Evolutionary conservation across 1,284 basidiomycete genomes (phyloP).

Genomic region (Serendipita sp.): DNA sequence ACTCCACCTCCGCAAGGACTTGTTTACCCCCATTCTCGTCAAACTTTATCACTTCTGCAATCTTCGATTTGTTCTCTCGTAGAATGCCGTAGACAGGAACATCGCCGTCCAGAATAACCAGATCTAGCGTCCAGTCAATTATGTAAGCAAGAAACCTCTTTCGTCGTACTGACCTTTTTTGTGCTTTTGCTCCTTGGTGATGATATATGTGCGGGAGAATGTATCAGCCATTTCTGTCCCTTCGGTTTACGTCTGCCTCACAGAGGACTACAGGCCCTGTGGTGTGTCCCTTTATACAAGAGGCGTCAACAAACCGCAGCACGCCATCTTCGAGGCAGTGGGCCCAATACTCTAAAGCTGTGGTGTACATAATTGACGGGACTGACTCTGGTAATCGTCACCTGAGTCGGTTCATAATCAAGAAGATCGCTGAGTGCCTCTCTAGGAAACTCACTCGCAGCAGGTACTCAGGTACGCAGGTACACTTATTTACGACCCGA

Average conservation of each 20-base stretch:
- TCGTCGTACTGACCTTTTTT: background rate
- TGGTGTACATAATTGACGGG: too few species aligned
- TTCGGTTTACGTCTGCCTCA: slow-evolving; percentile 40
- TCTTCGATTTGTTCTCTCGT: background rate
- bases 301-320: too few species aligned
- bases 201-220: background rate
- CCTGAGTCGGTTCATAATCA: too few species aligned
- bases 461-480: too few species aligned
- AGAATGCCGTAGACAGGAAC: background rate
- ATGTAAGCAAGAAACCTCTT: background rate
- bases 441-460: too few species aligned
- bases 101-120: background rate
- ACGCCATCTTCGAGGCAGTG: too few species aligned
- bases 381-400: too few species aligned
- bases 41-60: background rate
- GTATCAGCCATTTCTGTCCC: background rate
- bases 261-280: slow-evolving; percentile 78
- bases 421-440: too few species aligned
- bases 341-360: too few species aligned
- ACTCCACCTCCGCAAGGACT: background rate
- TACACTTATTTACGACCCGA: too few species aligned
- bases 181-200: background rate
- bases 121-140: background rate
- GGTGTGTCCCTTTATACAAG: slow-evolving; percentile 32
- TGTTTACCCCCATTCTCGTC: background rate